A percentile compares a stretch with the other conserved stretches of the same genome.
phyloP scores from a whole-genome alignment of 352 stramenopile genomes.

The Phytophthora gonapodyides region DNA sequence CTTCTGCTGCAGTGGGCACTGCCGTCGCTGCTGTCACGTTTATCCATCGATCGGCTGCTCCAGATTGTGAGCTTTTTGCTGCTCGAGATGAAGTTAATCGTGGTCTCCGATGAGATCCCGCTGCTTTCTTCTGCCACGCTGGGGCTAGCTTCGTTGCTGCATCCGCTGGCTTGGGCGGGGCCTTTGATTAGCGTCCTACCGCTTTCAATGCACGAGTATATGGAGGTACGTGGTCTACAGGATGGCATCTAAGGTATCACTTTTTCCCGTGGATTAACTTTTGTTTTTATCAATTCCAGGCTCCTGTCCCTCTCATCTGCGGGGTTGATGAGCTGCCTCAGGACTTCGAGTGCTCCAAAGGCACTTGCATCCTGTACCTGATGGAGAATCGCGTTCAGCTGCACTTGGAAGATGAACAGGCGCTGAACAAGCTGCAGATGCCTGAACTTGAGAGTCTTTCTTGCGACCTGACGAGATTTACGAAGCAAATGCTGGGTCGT shows the following conservation, averaged over 20 bases:
- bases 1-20: conserved; percentile 57
- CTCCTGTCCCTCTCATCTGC: conserved; percentile 57
- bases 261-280: conserved; percentile 5
- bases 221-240: conserved; percentile 41
- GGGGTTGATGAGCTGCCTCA: conserved; percentile 47
- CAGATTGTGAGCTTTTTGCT: conserved; percentile 50
- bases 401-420: conserved; percentile 40
- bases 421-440: conserved; percentile 25
- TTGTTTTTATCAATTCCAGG: conserved; percentile 25
- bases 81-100: conserved; percentile 58
- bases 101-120: conserved; percentile 51
- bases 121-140: conserved; percentile 50
- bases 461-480: conserved; percentile 42
- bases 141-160: conserved; percentile 45
- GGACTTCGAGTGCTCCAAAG: conserved; percentile 43
- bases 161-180: conserved; percentile 54
- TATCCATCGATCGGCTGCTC: conserved; percentile 49
- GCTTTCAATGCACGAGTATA: conserved; percentile 55
- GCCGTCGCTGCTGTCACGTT: conserved; percentile 33
- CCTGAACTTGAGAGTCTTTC: conserved; percentile 38
- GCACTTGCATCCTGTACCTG: conserved; percentile 44
- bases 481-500: conserved; percentile 38
- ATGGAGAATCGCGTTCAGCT: conserved; percentile 36
- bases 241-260: not conserved
- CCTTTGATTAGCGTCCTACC: conserved; percentile 57